Conservation (phyloP, 805 yeast species). For the Candida anglica region DNA sequence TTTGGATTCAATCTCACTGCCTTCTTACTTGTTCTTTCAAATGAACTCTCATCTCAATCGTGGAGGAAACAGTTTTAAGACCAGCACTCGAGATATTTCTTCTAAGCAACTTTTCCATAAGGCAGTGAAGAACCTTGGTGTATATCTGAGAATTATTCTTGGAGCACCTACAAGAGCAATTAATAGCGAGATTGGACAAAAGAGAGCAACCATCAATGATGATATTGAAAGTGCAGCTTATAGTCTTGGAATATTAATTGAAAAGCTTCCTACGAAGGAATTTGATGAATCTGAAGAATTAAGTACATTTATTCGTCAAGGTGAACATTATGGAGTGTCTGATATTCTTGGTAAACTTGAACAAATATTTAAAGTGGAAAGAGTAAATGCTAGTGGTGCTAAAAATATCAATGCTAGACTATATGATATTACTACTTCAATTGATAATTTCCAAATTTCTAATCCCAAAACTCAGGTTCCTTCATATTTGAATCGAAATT, state of each 20-base stretch:
- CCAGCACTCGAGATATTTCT: not conserved
- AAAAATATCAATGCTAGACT: conserved; percentile 4
- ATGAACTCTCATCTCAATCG: not conserved
- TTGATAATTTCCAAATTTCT: not conserved
- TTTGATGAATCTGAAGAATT: conserved; percentile 8
- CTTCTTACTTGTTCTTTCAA: conserved; percentile 3
- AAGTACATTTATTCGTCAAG: conserved; percentile 2
- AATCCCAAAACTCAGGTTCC: conserved; percentile 27
- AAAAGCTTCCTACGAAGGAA: conserved; percentile 10
- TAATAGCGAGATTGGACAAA: conserved; percentile 21
- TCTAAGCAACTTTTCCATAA: not conserved
- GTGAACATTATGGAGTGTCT: not conserved
- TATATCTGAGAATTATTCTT: conserved; percentile 6
- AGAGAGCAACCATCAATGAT: conserved; percentile 14
- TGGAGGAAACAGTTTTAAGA: no score
- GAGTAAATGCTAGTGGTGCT: not conserved
- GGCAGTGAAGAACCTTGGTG: conserved; percentile 1
- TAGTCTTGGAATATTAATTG: conserved; percentile 21
- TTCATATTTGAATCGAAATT: conserved; percentile 45
- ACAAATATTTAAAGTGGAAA: conserved; percentile 1
- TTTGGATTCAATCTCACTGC: conserved; percentile 2
- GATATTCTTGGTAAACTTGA: conserved; percentile 3
- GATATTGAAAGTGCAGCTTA: conserved; percentile 20
- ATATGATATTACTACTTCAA: not conserved
- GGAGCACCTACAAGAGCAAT: conserved; percentile 18